Evolutionary conservation across 192 early-diverging fungal species (phyloP), one percentile per base, ranked within the genome.

Genomic region (Coemansia sp.): DNA sequence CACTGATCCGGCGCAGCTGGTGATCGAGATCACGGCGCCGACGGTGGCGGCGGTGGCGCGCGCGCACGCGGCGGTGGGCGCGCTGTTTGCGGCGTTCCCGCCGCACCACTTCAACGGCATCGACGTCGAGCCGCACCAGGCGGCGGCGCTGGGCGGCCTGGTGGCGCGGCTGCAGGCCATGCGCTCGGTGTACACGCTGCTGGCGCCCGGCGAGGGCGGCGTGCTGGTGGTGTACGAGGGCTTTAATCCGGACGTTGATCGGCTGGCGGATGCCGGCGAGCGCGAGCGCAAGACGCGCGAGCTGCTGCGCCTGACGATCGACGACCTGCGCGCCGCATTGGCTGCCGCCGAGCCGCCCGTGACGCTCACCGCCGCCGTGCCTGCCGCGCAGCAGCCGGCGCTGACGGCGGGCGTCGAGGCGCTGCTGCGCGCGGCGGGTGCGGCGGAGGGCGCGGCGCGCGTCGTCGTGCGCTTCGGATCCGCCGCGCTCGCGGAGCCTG

Each of bases 21-120:
- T 39, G 20, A 75, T 93, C 38, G 95, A 97, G 83, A 83, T 97
- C 46, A 89, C 93, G n/a, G 91, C 87, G 53, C 93, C 92, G 71
- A 73, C 84, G 2, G 78, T 82, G 9, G 57, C 58, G 17, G 84
- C 91, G 29, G 87, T 86, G 4, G 88, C 91, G 20, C 79, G 89
- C 14, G 93, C 93, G 4, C 77, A 81, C 29, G 68, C 84, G 12
- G 88, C 88, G 27, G 79, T 89, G 25, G 65, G 60, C 4, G 74
- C 70, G 24, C 80, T 88, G 45, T 73, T 90, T 62, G 86, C 77
- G 60, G 85, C 79, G 39, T 84, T 86, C 81, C 72, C 79, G 27
- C 86, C 87, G 10, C 70, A 53, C 49, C 73, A 85, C 71, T 91
- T 94, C 65, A 83, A 83, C 43, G 79, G 84, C 42, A 89, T 92